phyloP scores from a whole-genome alignment of 2,329 filamentous ascomycete species.

The Fusarium anguioides region DNA sequence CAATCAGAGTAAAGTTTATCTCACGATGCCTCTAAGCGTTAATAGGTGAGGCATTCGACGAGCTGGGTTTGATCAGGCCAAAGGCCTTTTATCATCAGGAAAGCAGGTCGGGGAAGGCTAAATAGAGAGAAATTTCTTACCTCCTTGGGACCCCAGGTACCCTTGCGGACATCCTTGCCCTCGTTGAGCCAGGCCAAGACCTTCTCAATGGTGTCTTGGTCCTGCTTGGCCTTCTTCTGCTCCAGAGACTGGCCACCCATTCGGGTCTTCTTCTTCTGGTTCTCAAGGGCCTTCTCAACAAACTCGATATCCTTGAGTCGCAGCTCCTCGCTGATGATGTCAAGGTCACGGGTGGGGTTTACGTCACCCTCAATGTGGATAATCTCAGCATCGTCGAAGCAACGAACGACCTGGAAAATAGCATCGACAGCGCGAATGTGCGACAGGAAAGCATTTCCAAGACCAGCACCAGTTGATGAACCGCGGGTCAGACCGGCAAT shows the following conservation, averaged over 20 bases:
- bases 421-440: constrained; percentile 98
- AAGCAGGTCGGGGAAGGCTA: constrained; percentile 45
- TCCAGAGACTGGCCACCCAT: constrained; percentile 95
- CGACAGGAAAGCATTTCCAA: constrained; percentile 97
- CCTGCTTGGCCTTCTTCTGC: constrained; percentile 96
- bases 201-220: constrained; percentile 93
- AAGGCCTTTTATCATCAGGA: constrained; percentile 98
- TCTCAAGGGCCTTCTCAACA: constrained; percentile 92
- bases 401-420: constrained; percentile 96
- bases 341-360: constrained; percentile 90
- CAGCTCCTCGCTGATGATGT: constrained; percentile 97
- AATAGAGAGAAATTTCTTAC: constrained; percentile 66
- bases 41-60: constrained; percentile 87
- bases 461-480: constrained; percentile 95
- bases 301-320: constrained; percentile 99
- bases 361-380: constrained; percentile 99
- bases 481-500: constrained; percentile 97
- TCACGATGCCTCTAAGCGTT: constrained; percentile 85
- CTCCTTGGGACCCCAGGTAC: constrained; percentile 92
- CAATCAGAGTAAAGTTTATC: constrained; percentile 82
- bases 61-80: constrained; percentile 99
- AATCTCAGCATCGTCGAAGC: constrained; percentile 99
- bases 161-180: constrained; percentile 94
- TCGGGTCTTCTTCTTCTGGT: constrained; percentile 91
- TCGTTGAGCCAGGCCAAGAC: constrained; percentile 83